These are phyloP conservation scores for Amylocystis lapponica DNA, from an alignment of 768 basidiomycete species.

Conservation along the genomic window DNA sequence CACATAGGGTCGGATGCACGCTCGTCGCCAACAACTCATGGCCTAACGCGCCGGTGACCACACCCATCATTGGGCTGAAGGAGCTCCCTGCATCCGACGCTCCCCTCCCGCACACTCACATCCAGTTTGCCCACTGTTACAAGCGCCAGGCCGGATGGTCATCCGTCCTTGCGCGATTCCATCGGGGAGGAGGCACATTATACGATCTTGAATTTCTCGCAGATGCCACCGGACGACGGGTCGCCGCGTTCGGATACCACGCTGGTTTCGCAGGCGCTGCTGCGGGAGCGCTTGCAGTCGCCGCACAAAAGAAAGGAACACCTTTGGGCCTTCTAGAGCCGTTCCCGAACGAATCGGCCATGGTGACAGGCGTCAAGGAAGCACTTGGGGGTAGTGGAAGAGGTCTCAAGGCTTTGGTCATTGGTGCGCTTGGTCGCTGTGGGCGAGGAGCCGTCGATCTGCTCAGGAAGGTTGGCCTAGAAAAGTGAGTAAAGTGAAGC, in stretches of 20 bases:
- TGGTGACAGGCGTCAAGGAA: slow-evolving; percentile 70
- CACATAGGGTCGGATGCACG: slow-evolving; percentile 77
- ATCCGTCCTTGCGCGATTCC: slow-evolving; percentile 78
- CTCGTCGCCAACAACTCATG: slow-evolving; percentile 86
- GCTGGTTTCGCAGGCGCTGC: slow-evolving; percentile 99
- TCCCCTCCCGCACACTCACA: slow-evolving; percentile 89
- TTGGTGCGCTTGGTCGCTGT: slow-evolving; percentile 93
- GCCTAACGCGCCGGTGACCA: slow-evolving; percentile 67
- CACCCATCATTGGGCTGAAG: slow-evolving; percentile 92
- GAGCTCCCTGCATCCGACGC: slow-evolving; percentile 82
- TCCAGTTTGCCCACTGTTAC: slow-evolving; percentile 98
- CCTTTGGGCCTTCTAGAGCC: slow-evolving; percentile 68
- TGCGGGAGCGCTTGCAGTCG: slow-evolving; percentile 78
- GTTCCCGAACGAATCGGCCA: slow-evolving; percentile 76
- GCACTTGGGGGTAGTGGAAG: slow-evolving; percentile 63
- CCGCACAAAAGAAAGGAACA: slow-evolving; percentile 55
- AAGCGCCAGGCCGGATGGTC: slow-evolving; percentile 94
- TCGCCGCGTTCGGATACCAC: slow-evolving; percentile 97
- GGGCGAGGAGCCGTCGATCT: slow-evolving; percentile 93
- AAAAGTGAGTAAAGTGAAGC: slow-evolving; percentile 59
- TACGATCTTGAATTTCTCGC: slow-evolving; percentile 97
- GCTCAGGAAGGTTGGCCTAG: slow-evolving; percentile 92
- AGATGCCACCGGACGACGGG: slow-evolving; percentile 78
- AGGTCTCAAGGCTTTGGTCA: slow-evolving; percentile 82
- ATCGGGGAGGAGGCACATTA: slow-evolving; percentile 73